These are phyloP conservation scores for Thinopyrum elongatum DNA, from an alignment of 176 grass and related monocot species.

Conservation along the genomic window DNA sequence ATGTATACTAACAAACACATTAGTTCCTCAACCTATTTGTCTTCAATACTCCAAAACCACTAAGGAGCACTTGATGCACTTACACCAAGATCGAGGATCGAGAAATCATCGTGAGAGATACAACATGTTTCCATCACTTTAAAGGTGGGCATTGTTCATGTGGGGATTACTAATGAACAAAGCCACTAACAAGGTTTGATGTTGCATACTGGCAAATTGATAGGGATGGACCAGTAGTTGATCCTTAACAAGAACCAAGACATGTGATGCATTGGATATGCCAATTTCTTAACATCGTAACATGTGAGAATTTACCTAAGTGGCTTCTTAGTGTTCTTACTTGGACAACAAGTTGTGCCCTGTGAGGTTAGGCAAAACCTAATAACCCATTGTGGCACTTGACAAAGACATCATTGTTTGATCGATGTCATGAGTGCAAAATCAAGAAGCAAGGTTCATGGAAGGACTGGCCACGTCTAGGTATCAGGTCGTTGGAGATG, in stretches of 20 bases:
- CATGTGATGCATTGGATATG: not conserved
- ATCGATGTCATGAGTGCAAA: not conserved
- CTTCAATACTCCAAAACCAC: too few species aligned
- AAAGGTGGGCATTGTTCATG: conserved; percentile 60
- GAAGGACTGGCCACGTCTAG: not conserved
- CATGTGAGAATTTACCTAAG: conserved; percentile 2
- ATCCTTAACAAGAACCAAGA: not conserved
- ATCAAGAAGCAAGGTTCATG: not conserved
- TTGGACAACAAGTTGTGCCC: not conserved
- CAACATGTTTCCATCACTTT: conserved; percentile 65
- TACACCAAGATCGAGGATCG: conserved; percentile 53
- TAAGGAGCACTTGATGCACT: too few species aligned
- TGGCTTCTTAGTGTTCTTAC: not conserved
- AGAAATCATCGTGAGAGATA: conserved; percentile 61
- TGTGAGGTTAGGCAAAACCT: not conserved
- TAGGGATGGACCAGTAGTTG: not conserved
- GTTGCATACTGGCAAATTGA: not conserved
- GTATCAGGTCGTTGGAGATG: not conserved
- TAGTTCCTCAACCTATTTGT: too few species aligned
- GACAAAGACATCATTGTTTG: not conserved
- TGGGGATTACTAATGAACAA: conserved; percentile 68
- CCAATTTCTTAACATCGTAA: not conserved
- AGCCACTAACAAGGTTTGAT: not conserved
- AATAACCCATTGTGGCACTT: not conserved
- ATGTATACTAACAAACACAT: too few species aligned